phyloP scores from a whole-genome alignment of 371 early-diverging fungal genomes.

The Syncephalastrum contaminatum region DNA sequence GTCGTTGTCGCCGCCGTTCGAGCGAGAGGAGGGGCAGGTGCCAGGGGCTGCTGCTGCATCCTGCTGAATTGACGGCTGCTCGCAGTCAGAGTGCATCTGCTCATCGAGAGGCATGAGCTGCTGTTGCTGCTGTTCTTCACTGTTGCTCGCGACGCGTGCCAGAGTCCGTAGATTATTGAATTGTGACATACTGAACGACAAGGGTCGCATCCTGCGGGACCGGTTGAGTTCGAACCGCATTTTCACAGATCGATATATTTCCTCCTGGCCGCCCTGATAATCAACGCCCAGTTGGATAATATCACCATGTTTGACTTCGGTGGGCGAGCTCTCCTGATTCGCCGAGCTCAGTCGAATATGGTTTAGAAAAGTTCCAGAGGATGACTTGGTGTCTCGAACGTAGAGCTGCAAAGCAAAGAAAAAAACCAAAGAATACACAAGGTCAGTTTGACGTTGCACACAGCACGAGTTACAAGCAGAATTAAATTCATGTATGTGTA shows the following conservation, averaged over 20 bases:
- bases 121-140: conserved; percentile 8
- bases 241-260: conserved; percentile 75
- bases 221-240: conserved; percentile 76
- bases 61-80: too few relatives aligned
- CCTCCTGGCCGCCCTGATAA: conserved; percentile 86
- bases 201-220: conserved; percentile 21
- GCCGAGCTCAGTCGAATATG: conserved; percentile 88
- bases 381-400: conserved; percentile 91
- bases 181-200: conserved; percentile 38
- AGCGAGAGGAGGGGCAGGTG: too few relatives aligned
- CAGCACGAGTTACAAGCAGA: conserved; percentile 2
- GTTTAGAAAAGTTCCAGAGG: conserved; percentile 97
- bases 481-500: conserved; percentile 3
- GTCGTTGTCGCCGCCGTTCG: too few relatives aligned
- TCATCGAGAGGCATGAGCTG: conserved; percentile 4
- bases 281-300: conserved; percentile 95
- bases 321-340: conserved; percentile 81
- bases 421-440: conserved; percentile 2
- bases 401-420: conserved; percentile 59
- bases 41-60: too few relatives aligned
- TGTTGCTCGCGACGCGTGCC: conserved; percentile 17
- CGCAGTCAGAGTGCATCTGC: too few relatives aligned
- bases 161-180: conserved; percentile 39
- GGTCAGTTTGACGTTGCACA: neutral
- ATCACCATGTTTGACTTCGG: conserved; percentile 89